phyloP scores from a whole-genome alignment of 1,139 yeast species.

The Kazachstania sp. region DNA sequence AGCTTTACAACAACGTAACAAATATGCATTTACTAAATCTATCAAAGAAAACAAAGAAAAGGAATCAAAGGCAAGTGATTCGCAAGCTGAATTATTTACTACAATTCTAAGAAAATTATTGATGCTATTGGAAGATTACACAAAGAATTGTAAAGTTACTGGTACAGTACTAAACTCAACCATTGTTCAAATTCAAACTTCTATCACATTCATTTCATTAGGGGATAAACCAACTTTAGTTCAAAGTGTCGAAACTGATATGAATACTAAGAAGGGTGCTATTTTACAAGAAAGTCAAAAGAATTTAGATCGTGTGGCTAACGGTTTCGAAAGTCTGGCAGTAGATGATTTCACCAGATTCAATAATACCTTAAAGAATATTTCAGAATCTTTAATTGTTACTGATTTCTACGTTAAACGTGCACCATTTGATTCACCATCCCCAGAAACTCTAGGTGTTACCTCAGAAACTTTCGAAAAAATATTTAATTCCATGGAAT shows the following conservation, averaged over 20 bases:
- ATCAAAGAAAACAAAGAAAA: background rate
- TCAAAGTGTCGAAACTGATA: background rate
- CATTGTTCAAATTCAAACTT: slow-evolving; percentile 14
- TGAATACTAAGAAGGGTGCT: background rate
- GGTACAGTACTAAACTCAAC: slow-evolving; percentile 16
- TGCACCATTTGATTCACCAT: slow-evolving; percentile 13
- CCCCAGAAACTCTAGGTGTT: slow-evolving; percentile 19
- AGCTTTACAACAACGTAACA: slow-evolving; percentile 19
- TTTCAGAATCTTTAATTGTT: slow-evolving; percentile 28
- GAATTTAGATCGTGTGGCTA: slow-evolving; percentile 5
- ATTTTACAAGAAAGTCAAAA: slow-evolving; percentile 1
- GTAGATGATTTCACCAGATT: slow-evolving; percentile 12
- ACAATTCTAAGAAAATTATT: slow-evolving; percentile 21
- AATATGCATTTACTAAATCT: slow-evolving; percentile 5
- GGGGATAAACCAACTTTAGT: background rate
- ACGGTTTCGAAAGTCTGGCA: slow-evolving; percentile 16
- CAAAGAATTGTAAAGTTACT: slow-evolving; percentile 24
- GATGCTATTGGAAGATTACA: slow-evolving; percentile 26
- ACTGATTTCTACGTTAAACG: slow-evolving; percentile 24
- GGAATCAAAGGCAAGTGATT: slow-evolving; percentile 8
- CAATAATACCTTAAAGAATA: slow-evolving; percentile 17
- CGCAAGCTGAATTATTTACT: slow-evolving; percentile 13
- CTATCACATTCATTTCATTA: slow-evolving; percentile 11
- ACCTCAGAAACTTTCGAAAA: slow-evolving; percentile 15
- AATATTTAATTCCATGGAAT: slow-evolving; percentile 16